Evolutionary conservation across 768 basidiomycete species (phyloP), one percentile per base, ranked within the genome.

Genomic region (Macrocybe gigantea): DNA sequence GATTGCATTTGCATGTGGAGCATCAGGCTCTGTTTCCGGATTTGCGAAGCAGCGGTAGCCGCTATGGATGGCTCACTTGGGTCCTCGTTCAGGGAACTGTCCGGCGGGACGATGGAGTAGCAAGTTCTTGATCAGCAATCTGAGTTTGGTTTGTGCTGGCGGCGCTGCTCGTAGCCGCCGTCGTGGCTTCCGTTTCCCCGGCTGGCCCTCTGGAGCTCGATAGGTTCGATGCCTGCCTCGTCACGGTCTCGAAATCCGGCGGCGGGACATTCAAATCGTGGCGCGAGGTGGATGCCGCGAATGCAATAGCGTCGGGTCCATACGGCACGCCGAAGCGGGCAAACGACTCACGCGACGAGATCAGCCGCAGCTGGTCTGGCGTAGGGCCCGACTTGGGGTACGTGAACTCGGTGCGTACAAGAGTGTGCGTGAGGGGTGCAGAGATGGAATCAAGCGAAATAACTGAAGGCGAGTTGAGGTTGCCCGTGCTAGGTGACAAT

Each of bases 381-480:
- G 84, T 85, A 3, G 79, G 79, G 0, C 83, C 84, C 6, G 70
- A 54, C 54, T 73, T 73, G 1, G 85, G 85, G 55, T 80, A 86
- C 12, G 75, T 75, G 52, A 89, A 85, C 59, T 84, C 82, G 1
- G 88, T 83, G 15, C 84, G 80, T 14, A 77, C 68, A 29, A 77
- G 67, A 8, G 89, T 91, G 60, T 92, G 85, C 5, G 82, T 74
- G 7, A 92, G 75, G 6, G 89, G 89, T 5, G 85, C 59, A 5
- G 86, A 88, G 49, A 92, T 91, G 7, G 78, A 85, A 53, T 80
- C 71, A 33, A 89, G 69, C 12, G 88, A 88, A 48, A 88, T 80
- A 45, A 75, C 68, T 13, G 86, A 86, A 6, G 85, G 80, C 1
- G 83, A 86, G 33, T 73, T 79, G 41, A 81, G 71, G 46, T 69